Evolutionary conservation across 257 asterid species (phyloP).

Genomic region (Lithospermum erythrorhizon): DNA sequence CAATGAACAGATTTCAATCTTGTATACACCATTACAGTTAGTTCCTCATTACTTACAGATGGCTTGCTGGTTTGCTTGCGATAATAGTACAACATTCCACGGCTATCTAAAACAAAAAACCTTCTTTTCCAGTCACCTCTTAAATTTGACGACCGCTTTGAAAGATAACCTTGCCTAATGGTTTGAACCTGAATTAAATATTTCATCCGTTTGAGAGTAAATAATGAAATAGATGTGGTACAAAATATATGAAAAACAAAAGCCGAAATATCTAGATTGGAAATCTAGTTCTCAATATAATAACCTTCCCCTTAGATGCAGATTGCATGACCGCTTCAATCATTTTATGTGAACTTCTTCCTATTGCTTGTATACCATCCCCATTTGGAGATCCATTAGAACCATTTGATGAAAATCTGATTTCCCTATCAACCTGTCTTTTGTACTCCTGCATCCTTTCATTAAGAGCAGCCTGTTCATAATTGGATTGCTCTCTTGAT

Average conservation of each 20-base stretch:
- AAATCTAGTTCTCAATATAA: not conserved
- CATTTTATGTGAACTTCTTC: conserved; percentile 98
- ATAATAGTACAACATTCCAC: conserved; percentile 84
- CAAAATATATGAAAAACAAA: not conserved
- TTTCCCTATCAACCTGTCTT: conserved; percentile 85
- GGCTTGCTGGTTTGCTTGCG: conserved; percentile 75
- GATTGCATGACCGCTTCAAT: conserved; percentile 99
- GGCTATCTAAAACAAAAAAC: conserved; percentile 81
- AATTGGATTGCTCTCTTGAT: conserved; percentile 89
- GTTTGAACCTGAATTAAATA: conserved; percentile 63
- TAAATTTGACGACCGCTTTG: conserved; percentile 72
- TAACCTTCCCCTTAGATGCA: conserved; percentile 92
- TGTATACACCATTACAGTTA: not conserved
- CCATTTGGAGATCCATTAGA: conserved; percentile 91
- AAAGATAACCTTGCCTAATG: conserved; percentile 79
- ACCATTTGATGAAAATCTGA: conserved; percentile 81
- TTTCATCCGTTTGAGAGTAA: not conserved
- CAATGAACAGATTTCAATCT: not conserved
- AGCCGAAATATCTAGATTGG: not conserved
- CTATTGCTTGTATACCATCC: conserved; percentile 92
- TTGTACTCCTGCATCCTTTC: conserved; percentile 98
- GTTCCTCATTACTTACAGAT: conserved; percentile 46
- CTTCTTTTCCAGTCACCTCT: conserved; percentile 92
- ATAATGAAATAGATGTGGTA: not conserved
- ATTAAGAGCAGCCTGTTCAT: conserved; percentile 91